Evolutionary conservation across 768 basidiomycete genomes (phyloP), one percentile per base, ranked within the genome.

Genomic region (Dictyophora rubrovolvata): DNA sequence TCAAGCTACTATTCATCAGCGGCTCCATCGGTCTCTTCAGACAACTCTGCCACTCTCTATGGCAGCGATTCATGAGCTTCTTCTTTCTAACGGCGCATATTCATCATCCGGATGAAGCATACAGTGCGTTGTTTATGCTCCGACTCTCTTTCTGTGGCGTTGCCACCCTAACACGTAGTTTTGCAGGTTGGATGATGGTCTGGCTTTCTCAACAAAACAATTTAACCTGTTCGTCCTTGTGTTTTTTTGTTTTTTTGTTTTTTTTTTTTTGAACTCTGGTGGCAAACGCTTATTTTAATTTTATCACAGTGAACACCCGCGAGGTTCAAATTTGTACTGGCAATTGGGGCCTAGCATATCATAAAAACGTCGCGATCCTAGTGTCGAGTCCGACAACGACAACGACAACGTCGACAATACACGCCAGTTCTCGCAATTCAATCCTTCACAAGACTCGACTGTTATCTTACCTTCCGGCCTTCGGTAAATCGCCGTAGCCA

Each of bases 1-100:
- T 81, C 6, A 79, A 86, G 63, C 73, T 89, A 57, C 64, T 87
- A 55, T 65, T 83, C 20, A 69, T 87, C 36, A 87, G 87, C 54
- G 80, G 82, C 16, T 62, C 78, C 33, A 66, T 89, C 49, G 87
- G 87, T 66, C 77, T 75, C 0, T 73, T 73, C 36, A 79, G 86
- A 8, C 79, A 85, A 6, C 21, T 76, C 11, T 68, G 74, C 1
- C 70, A 74, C 37, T 61, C 71, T 1, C 48, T 72, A 3, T 86
- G 83, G 73, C 59, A 69, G 22, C 71, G 79, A 8, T 79, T 87
- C 65, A 84, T 82, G 68, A 52, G 52, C 37, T 17, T 36, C 8
- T 59, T 20, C 20, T 53, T 33, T 50, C 70, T 89, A 52, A 86
- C 83, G 0, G 84, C 81, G 1, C 72, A 70, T 34, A 84, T 88